Base-by-base conservation (phyloP, 2,329 filamentous ascomycete species). In the Diaporthe citrichinensis region DNA sequence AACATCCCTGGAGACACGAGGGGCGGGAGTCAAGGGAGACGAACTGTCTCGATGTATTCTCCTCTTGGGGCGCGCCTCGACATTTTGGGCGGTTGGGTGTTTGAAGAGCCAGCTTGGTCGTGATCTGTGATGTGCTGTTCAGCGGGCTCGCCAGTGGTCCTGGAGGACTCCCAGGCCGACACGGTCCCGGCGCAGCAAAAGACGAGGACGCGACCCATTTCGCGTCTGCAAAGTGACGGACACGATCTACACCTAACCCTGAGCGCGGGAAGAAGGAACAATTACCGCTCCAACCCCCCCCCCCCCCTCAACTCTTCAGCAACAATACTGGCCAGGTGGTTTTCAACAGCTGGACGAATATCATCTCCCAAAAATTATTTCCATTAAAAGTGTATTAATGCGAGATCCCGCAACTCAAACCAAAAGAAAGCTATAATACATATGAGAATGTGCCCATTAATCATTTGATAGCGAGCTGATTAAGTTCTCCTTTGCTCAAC, bases 41-140 rank as follows among this genome's bases (percentile, higher is more conserved):
- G 81, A 89, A 98, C 96, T 72, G 97, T 99, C 86, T 98, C 96
- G 78, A 99, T 98, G 83, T 98, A 98, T 85, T 98, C 96, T 85
- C 95, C 95, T 85, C 95, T 98, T 14, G 91, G 89, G 69, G 92
- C 88, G 82, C 96, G 94, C 80, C 93, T 91, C 78, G 94, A 94
- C 94, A 95, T 95, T 20, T 74, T 88, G 83, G 77, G 62, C 57
- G 36, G n/a, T 55, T n/a, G 6, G 15, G 28, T n/a, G 23, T 2
- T 44, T 36, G n/a, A 20, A 65, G 1, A 17, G n/a, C 6, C 20
- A 23, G 25, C n/a, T 31, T 41, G 25, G 46, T 36, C 20, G 10
- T 5, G n/a, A 23, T 25, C 1, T 20, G 58, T 14, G 49, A 58
- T 6, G 34, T 44, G 58, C 12, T 28, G 57, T 62, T 25, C n/a